Base-by-base conservation (phyloP, 306 rosid genomes). In the Cucurbita argyrosperma region DNA sequence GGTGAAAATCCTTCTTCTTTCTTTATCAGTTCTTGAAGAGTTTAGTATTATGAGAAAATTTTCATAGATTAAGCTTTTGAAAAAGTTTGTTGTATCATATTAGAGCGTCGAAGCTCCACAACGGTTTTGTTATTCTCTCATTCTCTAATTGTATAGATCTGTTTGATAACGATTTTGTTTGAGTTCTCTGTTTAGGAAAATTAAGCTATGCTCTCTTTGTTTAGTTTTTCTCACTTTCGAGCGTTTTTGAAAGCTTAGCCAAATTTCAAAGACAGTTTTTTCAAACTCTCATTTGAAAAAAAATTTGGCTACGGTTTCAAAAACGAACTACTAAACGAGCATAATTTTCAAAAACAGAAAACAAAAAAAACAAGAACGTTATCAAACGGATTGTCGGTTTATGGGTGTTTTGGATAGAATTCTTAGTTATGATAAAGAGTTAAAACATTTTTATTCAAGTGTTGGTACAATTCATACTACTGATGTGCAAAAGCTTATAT, bases 91-190 rank as follows among this genome's bases (percentile, higher is more conserved):
- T 87, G 84, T 87, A 79, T 77, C 79, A 83, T 85, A 78, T 84
- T 73, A 79, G 79, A 77, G 54, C 77, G 63, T 60, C 42, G 26
- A 75, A 73, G 77, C 72, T 79, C 58, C 75, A 55, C 35, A 57
- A 82, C 74, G 61, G 45, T 77, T 76, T 78, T 79, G 80, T 78
- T 80, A 80, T 68, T 87, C 79, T 54, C 79, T 54, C 65, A 2
- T 49, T 19, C 30, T 77, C 76, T 73, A 86, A 86, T 76, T 89
- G 96, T 86, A 92, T 82, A 70, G 74, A 59, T 0, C 26, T 18
- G 11, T 11, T 65, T 19, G 71, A 65, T 65, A 65, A 65, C 38
- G 38, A 11, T 47, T 70, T 70, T 47, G 55, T 49, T 57, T 6
- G 4, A 14, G 9, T 15, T 23, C 9, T 42, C 16, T 65, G n/a